A percentile compares a stretch with the other conserved stretches of the same genome.
These are phyloP conservation scores for Whalleya microplaca DNA, from an alignment of 2,329 filamentous ascomycete species.

Conservation along the genomic window DNA sequence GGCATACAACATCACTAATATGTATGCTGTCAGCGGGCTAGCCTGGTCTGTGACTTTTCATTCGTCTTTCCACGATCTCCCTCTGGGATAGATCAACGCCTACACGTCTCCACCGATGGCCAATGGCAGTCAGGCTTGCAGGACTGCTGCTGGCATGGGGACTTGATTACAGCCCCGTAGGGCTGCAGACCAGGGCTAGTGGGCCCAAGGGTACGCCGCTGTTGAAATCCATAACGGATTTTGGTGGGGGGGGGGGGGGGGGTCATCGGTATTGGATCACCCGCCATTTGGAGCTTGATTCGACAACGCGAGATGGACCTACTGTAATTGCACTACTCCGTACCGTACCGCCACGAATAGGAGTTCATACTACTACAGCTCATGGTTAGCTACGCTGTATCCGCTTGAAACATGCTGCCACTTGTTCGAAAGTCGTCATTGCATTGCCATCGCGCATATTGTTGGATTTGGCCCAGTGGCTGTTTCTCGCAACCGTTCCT, in stretches of 20 bases:
- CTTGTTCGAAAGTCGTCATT: background rate
- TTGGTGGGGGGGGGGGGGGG: conserved; percentile 4
- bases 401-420: background rate
- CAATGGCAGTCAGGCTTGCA: conserved; percentile 9
- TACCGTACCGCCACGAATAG: conserved; percentile 6
- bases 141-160: conserved; percentile 16
- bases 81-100: conserved; percentile 7
- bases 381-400: background rate
- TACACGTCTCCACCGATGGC: conserved; percentile 7
- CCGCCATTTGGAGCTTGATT: conserved; percentile 22
- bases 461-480: background rate
- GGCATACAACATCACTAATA: conserved; percentile 7
- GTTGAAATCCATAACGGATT: conserved; percentile 12
- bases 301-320: conserved; percentile 17
- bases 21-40: conserved; percentile 12
- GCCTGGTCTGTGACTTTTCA: conserved; percentile 10
- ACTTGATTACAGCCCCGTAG: conserved; percentile 27
- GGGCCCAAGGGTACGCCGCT: conserved; percentile 15
- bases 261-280: conserved; percentile 9
- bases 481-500: background rate
- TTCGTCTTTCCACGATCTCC: conserved; percentile 12
- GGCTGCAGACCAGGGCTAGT: conserved; percentile 24
- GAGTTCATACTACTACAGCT: background rate
- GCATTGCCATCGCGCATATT: background rate
- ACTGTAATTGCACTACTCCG: conserved; percentile 13